Base-by-base conservation (phyloP, 768 basidiomycete species). In the Cystofilobasidium ferigula region DNA sequence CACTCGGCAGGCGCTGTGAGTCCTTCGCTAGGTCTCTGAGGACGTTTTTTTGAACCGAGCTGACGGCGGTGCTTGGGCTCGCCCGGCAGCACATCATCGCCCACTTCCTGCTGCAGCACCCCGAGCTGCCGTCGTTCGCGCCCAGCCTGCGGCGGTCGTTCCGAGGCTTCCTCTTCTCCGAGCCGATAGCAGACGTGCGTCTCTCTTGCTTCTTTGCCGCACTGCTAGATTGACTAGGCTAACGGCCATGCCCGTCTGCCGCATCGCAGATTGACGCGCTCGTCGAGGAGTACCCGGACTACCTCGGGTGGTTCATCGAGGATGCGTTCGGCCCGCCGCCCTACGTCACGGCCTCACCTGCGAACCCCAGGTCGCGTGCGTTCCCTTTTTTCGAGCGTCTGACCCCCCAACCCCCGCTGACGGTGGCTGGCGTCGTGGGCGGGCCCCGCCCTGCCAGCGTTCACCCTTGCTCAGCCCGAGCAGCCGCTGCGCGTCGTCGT, bases 1-100 rank as follows among this genome's bases (percentile, higher is more conserved):
- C 67, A 68, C 43, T 68, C 67, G 13, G 67, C 67, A 20, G 67
- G 67, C n/a, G 62, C 57, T 26, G 67, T 68, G 57, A 57, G 67
- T 68, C 26, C 48, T 36, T 35, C 2, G 2, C n/a, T 20, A 32
- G 35, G n/a, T n/a, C 22, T 30, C 24, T 48, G 5, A 24, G 40
- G 18, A 3, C 20, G 28, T 9, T 20, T 51, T 35, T 26, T n/a
- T 24, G 18, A 26, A 8, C 24, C 35, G 8, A 16, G 18, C 40
- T 43, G 30, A 8, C 51, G 42, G 38, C 35, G 4, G 16, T 30
- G 48, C 35, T 42, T 32, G 13, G 1, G 43, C 32, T 47, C 0
- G 5, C 12, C 20, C 51, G 22, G 8, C 57, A 68, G 67, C 67
- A 68, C 28, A 63, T 68, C 42, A 35, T 63, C 30, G 43, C 56